Base-by-base conservation (phyloP, 345 rosid species). In the Cochlearia excelsa region DNA sequence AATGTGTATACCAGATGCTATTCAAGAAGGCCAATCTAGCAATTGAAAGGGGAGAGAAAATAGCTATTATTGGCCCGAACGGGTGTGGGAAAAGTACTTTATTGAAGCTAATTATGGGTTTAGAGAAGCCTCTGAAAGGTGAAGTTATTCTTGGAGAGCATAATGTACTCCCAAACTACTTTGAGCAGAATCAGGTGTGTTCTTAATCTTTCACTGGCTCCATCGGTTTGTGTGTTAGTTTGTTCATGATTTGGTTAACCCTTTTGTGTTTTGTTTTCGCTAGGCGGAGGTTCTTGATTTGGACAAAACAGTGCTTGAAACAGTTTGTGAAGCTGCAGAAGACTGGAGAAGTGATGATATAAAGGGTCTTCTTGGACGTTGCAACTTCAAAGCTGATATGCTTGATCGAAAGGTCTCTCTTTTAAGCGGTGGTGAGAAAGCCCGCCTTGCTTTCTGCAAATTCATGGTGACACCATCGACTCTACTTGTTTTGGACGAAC, bases 361-460 rank as follows among this genome's bases (percentile, higher is more conserved):
- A 41, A 92, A 86, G 77, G 98, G 97, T 28, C 95, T 92, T 26
- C 90, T 92, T 61, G 98, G 98, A 26, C 96, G 96, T 26, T 92
- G 95, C 67, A 92, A 92, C 79, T 92, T 92, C 83, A 92, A 92
- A 76, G 84, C 86, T 7, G 93, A 92, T 64, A 92, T 88, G 95
- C 95, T 92, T 54, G 93, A 92, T 57, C 75, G 95, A 62, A 92
- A 88, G 68, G 98, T 88, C 73, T 80, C 84, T 53, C 78, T 85
- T 66, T 73, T 92, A 72, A 92, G 98, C 63, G 98, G 98, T 54
- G 98, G 98, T 42, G 98, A 92, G 84, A 92, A 92, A 89, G 98
- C 97, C 26, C 93, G 98, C 28, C 87, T 92, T 61, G 97, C 98
- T 41, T 92, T 92, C 69, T 92, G 97, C 73, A 88, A 84, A 61